Base-by-base conservation (phyloP, 2,329 filamentous ascomycete genomes). In the Stachybotrys elegans region DNA sequence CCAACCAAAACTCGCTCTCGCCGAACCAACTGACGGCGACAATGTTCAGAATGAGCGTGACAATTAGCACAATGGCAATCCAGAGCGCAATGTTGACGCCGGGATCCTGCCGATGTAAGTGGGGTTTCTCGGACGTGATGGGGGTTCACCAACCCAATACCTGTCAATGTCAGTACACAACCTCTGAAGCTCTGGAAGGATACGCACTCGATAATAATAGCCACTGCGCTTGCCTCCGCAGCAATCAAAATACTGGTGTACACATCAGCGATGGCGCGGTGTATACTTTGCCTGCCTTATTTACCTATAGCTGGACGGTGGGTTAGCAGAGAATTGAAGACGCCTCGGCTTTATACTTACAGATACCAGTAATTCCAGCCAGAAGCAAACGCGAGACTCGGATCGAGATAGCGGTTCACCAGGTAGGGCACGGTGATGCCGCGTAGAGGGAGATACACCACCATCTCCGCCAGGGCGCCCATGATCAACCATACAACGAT, bases 281-380 rank as follows among this genome's bases (percentile, higher is more conserved):
- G n/a, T n/a, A n/a, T n/a, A n/a, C n/a, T n/a, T n/a, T n/a, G n/a
- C n/a, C n/a, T n/a, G n/a, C n/a, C n/a, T n/a, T n/a, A n/a, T n/a
- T n/a, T n/a, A n/a, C n/a, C n/a, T n/a, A n/a, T n/a, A n/a, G n/a
- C n/a, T n/a, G n/a, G n/a, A n/a, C n/a, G n/a, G n/a, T n/a, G n/a
- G n/a, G n/a, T n/a, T n/a, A n/a, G n/a, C n/a, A n/a, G n/a, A n/a
- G n/a, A n/a, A n/a, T n/a, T n/a, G n/a, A n/a, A n/a, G n/a, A n/a
- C n/a, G n/a, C n/a, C n/a, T n/a, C n/a, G n/a, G n/a, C n/a, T n/a
- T n/a, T n/a, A n/a, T n/a, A n/a, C 66, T 51, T 81, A 81, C 3
- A 76, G 75, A 52, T 82, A 81, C 71, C 77, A 81, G 60, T 83
- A 82, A 48, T 79, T 80, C 75, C 75, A 80, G 2, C 75, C 78